phyloP scores from a whole-genome alignment of 1,284 basidiomycete species.

The Melampsora larici-populina region DNA sequence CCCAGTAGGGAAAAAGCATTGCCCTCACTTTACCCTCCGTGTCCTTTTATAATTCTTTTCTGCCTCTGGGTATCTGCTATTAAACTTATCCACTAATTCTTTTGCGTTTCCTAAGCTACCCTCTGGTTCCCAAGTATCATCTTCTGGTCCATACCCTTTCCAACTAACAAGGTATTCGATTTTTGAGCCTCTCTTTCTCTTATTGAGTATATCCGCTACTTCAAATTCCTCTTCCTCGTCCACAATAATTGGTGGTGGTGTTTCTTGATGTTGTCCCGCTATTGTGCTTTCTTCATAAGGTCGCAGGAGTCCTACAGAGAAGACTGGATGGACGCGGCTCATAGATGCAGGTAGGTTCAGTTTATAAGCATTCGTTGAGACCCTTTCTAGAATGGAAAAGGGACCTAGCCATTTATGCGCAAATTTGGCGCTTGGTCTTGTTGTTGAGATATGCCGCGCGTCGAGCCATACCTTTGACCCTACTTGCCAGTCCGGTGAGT shows the following conservation, averaged over 20 bases:
- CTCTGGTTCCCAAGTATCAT: background rate
- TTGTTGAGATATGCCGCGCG: no score
- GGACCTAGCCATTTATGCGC: no score
- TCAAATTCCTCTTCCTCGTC: no score
- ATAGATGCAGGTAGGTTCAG: no score
- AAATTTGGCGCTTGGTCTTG: no score
- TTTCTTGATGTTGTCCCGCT: background rate
- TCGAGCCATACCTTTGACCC: no score
- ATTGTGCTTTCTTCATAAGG: background rate
- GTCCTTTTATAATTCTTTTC: background rate
- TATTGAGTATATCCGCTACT: background rate
- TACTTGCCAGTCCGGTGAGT: background rate
- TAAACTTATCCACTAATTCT: background rate
- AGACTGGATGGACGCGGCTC: no score
- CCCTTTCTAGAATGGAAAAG: no score
- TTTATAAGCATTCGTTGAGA: no score
- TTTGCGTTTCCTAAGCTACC: background rate
- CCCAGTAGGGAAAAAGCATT: background rate
- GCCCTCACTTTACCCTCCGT: background rate
- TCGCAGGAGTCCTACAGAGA: background rate
- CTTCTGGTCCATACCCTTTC: no score
- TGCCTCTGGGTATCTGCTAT: background rate
- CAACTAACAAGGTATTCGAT: no score
- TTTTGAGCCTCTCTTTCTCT: background rate
- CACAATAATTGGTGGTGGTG: background rate